These are phyloP conservation scores for Pyrenophora teres DNA, from an alignment of 2,329 filamentous ascomycete genomes.

Conservation along the genomic window DNA sequence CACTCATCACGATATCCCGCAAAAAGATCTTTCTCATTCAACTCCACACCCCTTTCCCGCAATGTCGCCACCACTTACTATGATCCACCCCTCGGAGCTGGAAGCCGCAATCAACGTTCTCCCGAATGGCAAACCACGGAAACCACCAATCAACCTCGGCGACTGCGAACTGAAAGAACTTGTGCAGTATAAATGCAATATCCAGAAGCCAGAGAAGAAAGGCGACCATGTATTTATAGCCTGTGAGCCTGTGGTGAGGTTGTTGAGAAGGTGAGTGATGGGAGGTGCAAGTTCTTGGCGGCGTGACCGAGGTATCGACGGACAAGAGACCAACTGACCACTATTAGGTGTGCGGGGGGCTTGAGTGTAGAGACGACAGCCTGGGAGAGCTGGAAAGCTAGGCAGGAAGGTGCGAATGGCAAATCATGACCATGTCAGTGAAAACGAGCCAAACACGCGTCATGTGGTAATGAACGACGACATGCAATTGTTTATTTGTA, in stretches of 20 bases:
- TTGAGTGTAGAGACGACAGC: conserved; percentile 66
- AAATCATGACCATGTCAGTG: neutral
- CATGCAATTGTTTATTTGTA: neutral
- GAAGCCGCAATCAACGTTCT: conserved; percentile 57
- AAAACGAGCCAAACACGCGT: neutral
- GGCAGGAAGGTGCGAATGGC: conserved; percentile 14
- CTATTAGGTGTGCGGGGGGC: conserved; percentile 56
- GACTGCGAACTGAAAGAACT: conserved; percentile 64
- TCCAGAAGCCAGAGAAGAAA: conserved; percentile 47
- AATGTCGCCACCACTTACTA: conserved; percentile 62
- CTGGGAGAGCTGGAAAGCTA: conserved; percentile 57
- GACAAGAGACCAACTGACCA: neutral
- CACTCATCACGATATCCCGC: conserved; percentile 17
- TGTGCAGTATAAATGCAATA: conserved; percentile 66
- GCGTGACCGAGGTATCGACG: neutral
- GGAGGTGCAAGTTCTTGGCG: conserved; percentile 6
- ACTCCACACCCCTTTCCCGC: conserved; percentile 1
- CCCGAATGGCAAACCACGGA: conserved; percentile 58
- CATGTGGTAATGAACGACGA: neutral
- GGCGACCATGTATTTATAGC: conserved; percentile 51
- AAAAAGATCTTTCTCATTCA: neutral
- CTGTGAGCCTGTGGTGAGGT: conserved; percentile 62
- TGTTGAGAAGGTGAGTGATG: conserved; percentile 61
- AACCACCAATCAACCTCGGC: conserved; percentile 57
- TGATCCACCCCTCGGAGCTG: conserved; percentile 60